These are phyloP conservation scores for Arthrinium puccinioides DNA, from an alignment of 2,329 filamentous ascomycete genomes.

Conservation along the genomic window DNA sequence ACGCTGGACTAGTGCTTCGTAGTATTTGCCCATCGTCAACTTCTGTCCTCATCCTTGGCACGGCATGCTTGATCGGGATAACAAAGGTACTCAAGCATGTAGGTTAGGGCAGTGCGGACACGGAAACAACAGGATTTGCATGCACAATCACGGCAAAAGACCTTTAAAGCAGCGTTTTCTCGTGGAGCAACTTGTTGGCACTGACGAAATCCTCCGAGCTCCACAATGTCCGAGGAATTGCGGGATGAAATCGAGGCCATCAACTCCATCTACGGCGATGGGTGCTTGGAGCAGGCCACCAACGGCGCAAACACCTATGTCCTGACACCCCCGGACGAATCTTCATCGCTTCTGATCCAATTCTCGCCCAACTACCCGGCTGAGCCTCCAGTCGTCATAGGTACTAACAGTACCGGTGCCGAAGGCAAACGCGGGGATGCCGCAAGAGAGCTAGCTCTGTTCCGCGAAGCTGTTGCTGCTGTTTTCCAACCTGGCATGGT, in stretches of 20 bases:
- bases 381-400: slow-evolving; percentile 63
- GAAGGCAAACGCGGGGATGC: slow-evolving; percentile 65
- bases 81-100: no score
- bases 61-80: no score
- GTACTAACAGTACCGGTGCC: slow-evolving; percentile 70
- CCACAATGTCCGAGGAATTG: slow-evolving; percentile 51
- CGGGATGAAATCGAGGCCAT: slow-evolving; percentile 72
- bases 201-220: no score
- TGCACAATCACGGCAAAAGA: no score
- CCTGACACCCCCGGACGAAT: slow-evolving; percentile 58
- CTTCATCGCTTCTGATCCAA: slow-evolving; percentile 51
- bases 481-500: slow-evolving; percentile 69
- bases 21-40: no score
- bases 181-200: no score
- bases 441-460: slow-evolving; percentile 59
- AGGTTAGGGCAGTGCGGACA: no score
- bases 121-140: no score
- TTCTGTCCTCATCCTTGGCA: no score
- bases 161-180: no score
- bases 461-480: slow-evolving; percentile 58
- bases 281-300: slow-evolving; percentile 44
- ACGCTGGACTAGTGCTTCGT: no score
- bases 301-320: slow-evolving; percentile 41
- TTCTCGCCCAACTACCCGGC: slow-evolving; percentile 73
- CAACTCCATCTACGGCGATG: slow-evolving; percentile 74